Base-by-base conservation (phyloP, 495 filamentous ascomycete species). In the Penicillium verhagenii region DNA sequence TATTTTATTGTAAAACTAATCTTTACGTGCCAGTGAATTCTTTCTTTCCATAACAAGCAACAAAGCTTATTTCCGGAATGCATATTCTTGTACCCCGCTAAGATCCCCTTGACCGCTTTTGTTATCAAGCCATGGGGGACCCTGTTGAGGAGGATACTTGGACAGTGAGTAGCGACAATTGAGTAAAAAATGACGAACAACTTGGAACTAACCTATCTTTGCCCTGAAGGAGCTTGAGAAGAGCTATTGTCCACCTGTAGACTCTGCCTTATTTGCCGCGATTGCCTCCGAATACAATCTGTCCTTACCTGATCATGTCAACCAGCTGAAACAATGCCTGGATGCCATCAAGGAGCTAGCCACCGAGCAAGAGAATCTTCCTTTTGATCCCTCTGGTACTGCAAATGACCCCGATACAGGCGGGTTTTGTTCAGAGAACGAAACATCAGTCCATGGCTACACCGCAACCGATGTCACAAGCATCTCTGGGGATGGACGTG, bases 331-430 rank as follows among this genome's bases (percentile, higher is more conserved):
- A 8, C 56, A 75, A 13, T 75, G 75, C 1, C 73, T 96, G 1
- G 71, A 85, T 19, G 47, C 67, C 1, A 66, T 96, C 7, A 86
- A 84, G 42, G 69, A 79, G 9, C 70, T 74, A 31, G 89, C 87
- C 1, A 58, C 75, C 19, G 75, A 78, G 19, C 87, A 93, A 57
- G 85, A 90, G 58, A 74, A 79, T 14, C 80, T 83, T 0, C 85
- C 82, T 0, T 95, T 95, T 64, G 90, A 96, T 54, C 84, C 90
- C 0, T 91, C 88, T 10, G 91, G 88, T 2, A 83, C 66, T 18
- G 62, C 63, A 11, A 67, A 61, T 28, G 56, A 59, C 10, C 14
- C 28, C 31, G 53, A 47, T 8, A 29, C 39, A 13, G 35, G 54
- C 8, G 53, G 29, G 11, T 1, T 56, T 56, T 5, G 23, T 20